Base-by-base conservation (phyloP, 2,329 filamentous ascomycete genomes). In the Trichoderma sp. region DNA sequence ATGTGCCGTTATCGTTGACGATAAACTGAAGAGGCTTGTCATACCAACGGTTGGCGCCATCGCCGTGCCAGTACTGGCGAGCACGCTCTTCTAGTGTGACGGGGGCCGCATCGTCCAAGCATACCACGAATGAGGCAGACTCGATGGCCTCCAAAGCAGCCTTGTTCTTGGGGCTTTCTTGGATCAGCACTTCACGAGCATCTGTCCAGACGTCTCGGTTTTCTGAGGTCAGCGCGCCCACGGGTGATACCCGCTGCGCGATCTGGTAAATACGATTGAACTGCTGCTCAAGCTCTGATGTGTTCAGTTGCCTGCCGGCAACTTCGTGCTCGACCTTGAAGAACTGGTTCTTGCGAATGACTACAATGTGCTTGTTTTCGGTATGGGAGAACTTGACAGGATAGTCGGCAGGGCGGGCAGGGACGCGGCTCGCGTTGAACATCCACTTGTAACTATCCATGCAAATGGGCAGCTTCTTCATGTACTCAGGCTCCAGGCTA, bases 401-500 rank as follows among this genome's bases (percentile, higher is more conserved):
- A 77, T 93, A 89, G 78, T 99, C 96, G 39, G 89, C 87, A 14
- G 93, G 91, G 76, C 90, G 91, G 66, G 91, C 91, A 34, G 95
- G 91, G 51, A 98, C 90, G 74, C 96, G 91, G 80, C 89, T 92
- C 81, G 88, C 89, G 82, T 99, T 98, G 87, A 99, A 99, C 96
- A 99, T 99, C 88, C 90, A 98, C 83, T 97, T 86, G 85, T 97
- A 98, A 78, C 93, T 96, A 85, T 94, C 94, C 96, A 99, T 99
- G 81, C 94, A 96, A 77, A 98, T 95, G 70, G 96, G 96, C 70
- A 96, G 87, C 82, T 94, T 94, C 85, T 96, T 96, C 94, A 99
- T 97, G 83, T 97, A 98, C 82, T 99, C 96, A 28, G 96, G 96
- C 84, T 99, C 96, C 64, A 99, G 85, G 8, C 89, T 90, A 73